Evolutionary conservation across 2,329 filamentous ascomycete genomes (phyloP).

Genomic region (Zarea fungicola): DNA sequence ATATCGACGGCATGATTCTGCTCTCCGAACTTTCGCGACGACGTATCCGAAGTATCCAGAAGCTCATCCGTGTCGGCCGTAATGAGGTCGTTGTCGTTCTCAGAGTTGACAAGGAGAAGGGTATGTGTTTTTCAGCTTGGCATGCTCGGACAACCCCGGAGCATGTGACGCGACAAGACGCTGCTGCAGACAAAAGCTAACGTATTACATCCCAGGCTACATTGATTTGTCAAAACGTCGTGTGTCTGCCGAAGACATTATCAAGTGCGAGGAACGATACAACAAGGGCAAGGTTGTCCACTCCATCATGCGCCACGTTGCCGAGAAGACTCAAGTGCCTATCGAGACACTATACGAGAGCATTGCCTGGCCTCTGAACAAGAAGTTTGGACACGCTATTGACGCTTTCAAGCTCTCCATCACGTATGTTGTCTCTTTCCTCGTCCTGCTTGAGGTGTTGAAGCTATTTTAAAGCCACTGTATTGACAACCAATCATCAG

Average conservation of each 20-base stretch:
- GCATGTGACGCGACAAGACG: constrained; percentile 16
- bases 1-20: constrained; percentile 99
- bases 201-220: too few species aligned
- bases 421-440: constrained; percentile 55
- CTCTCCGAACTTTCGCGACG: constrained; percentile 94
- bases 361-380: constrained; percentile 96
- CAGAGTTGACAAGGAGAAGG: constrained; percentile 98
- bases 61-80: constrained; percentile 94
- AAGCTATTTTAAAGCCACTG: too few species aligned
- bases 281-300: constrained; percentile 99
- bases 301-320: constrained; percentile 97
- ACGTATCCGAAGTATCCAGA: constrained; percentile 98
- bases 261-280: constrained; percentile 98
- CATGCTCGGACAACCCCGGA: constrained; percentile 7
- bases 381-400: constrained; percentile 92
- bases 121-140: constrained; percentile 36
- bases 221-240: constrained; percentile 98
- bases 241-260: constrained; percentile 94
- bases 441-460: not conserved
- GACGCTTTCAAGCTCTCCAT: constrained; percentile 99
- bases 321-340: constrained; percentile 91
- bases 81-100: constrained; percentile 99
- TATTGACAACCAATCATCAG: constrained; percentile 38
- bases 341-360: constrained; percentile 91
- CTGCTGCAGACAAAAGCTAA: constrained; percentile 10